These are phyloP conservation scores for Bromus sterilis DNA, from an alignment of 176 grass and related monocot species.

Conservation along the genomic window DNA sequence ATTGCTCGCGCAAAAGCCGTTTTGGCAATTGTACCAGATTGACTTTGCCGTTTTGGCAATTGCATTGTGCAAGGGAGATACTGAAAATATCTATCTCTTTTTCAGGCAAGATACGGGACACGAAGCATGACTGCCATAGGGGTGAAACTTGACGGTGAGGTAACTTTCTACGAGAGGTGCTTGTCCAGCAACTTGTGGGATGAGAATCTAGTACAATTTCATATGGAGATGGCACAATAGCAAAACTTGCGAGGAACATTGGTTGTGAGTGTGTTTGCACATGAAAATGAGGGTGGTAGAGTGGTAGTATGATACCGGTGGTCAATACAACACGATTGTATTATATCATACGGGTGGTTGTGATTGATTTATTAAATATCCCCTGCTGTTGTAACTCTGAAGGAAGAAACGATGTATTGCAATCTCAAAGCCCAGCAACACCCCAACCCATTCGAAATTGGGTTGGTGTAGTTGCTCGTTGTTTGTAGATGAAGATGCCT, in stretches of 20 bases:
- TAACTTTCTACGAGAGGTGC: constrained; percentile 66
- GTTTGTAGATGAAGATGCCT: not conserved
- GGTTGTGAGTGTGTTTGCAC: not conserved
- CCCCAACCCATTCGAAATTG: no score
- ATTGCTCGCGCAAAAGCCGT: not conserved
- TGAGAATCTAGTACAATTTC: constrained; percentile 45
- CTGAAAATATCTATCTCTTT: not conserved
- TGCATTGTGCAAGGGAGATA: not conserved
- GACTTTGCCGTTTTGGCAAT: not conserved
- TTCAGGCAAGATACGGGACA: constrained; percentile 70
- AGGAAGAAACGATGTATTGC: not conserved
- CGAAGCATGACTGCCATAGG: constrained; percentile 67
- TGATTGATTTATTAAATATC: not conserved
- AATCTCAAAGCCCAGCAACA: not conserved
- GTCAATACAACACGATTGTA: no score
- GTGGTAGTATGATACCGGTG: not conserved
- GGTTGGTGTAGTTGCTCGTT: not conserved
- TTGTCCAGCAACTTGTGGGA: constrained; percentile 49
- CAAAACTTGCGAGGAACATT: not conserved
- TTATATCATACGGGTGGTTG: no score
- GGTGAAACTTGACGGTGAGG: constrained; percentile 36
- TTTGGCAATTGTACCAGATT: no score
- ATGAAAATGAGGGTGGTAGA: not conserved
- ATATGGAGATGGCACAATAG: constrained; percentile 28
- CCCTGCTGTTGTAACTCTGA: not conserved